Evolutionary conservation across 2,329 filamentous ascomycete species (phyloP), one percentile per base, ranked within the genome.

Genomic region (Monilinia fructigena): DNA sequence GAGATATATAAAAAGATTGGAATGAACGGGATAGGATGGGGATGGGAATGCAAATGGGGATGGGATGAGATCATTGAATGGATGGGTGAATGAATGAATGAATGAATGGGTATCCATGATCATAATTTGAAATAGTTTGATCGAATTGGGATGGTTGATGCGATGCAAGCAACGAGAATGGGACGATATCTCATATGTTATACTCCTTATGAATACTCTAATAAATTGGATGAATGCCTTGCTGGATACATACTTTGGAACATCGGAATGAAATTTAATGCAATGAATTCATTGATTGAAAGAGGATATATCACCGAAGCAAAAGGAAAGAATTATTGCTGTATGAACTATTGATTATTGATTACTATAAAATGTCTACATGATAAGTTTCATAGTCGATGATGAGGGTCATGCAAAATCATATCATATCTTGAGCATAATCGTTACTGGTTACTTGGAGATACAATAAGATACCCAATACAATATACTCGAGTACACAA

Each of bases 81-180:
- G 40, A 58, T 18, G 55, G 55, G 48, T 50, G 14, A 23, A 18
- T 47, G 28, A 35, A 26, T 35, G 40, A 18, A 45, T 45, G 40
- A 35, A 45, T 10, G 40, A 10, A 35, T 7, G 31, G 7, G 31
- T 35, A 35, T 35, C 31, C 31, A 35, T 35, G 31, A 35, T 1
- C 4, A 10, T 14, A 3, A 42, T 12, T 42, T 47, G 40, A 23
- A 20, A 31, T 58, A 4, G 28, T n/a, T 26, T 31, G 50, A 52
- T 61, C 45, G n/a, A 61, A 61, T 61, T 38, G 26, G 40, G 38
- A 63, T 26, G 26, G 47, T 47, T 59, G 55, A 55, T 55, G 31
- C n/a, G 40, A 42, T 35, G 53, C 48, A 63, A 35, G 61, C 23
- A 48, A 63, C 61, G 61, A 63, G 26, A 63, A 63, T 38, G 10